These are phyloP conservation scores for Colletotrichum lupini DNA, from an alignment of 2,329 filamentous ascomycete genomes.

Conservation along the genomic window DNA sequence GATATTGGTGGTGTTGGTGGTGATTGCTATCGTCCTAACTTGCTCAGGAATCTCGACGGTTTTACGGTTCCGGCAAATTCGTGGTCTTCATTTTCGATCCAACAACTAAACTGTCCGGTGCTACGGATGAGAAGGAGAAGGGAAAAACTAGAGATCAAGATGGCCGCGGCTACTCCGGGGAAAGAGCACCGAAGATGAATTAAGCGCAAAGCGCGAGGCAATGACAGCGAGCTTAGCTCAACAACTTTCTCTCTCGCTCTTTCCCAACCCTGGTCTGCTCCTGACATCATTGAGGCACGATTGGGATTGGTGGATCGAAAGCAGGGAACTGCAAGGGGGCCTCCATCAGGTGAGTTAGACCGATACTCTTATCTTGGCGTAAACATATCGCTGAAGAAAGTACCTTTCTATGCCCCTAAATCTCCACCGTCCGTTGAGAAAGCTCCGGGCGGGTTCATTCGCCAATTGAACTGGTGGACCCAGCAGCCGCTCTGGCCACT, in stretches of 20 bases:
- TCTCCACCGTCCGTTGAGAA: slow-evolving; percentile 24
- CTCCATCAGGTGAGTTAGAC: not conserved
- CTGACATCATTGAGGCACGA: slow-evolving; percentile 36
- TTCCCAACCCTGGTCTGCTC: slow-evolving; percentile 28
- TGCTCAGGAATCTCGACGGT: not conserved
- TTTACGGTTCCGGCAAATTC: slow-evolving; percentile 18
- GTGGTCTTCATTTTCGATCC: slow-evolving; percentile 4
- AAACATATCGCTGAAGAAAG: not conserved
- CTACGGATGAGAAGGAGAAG: not conserved
- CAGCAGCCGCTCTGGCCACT: slow-evolving; percentile 20
- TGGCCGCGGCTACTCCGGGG: not conserved
- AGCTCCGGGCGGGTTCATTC: slow-evolving; percentile 30
- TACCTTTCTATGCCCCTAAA: slow-evolving; percentile 9
- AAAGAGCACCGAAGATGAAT: not conserved
- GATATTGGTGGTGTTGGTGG: not conserved
- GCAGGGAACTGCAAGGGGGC: slow-evolving; percentile 15
- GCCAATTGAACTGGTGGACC: slow-evolving; percentile 19
- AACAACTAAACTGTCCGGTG: not conserved
- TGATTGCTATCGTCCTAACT: not conserved
- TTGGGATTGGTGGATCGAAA: slow-evolving; percentile 25
- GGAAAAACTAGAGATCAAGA: not conserved
- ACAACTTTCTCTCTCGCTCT: slow-evolving; percentile 16
- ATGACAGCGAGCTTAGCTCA: slow-evolving; percentile 17
- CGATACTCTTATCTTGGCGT: not conserved
- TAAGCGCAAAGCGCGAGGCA: slow-evolving; percentile 20